These are phyloP conservation scores for Neurospora sp. DNA, from an alignment of 495 filamentous ascomycete genomes.

Conservation along the genomic window DNA sequence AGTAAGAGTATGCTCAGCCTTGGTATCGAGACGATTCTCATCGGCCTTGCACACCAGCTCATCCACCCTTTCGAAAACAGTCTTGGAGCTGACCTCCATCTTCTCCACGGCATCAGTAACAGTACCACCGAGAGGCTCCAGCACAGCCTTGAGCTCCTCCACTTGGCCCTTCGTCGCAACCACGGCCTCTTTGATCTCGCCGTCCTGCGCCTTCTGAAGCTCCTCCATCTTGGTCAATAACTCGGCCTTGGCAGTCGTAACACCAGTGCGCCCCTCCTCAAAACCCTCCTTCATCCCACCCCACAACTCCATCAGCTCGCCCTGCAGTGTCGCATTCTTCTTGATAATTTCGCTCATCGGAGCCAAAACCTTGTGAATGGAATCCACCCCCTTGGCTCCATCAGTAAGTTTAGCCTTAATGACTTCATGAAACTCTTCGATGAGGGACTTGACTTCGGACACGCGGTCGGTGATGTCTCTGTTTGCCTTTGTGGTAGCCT, in stretches of 20 bases:
- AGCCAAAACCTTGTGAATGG: slow-evolving; percentile 49
- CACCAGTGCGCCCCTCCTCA: slow-evolving; percentile 51
- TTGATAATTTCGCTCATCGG: slow-evolving; percentile 49
- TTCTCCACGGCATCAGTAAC: slow-evolving; percentile 78
- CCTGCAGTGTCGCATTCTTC: slow-evolving; percentile 40
- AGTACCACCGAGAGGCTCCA: slow-evolving; percentile 74
- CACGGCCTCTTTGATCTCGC: slow-evolving; percentile 54
- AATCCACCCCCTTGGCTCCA: slow-evolving; percentile 36
- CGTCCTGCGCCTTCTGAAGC: slow-evolving; percentile 52
- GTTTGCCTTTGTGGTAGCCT: slow-evolving; percentile 55
- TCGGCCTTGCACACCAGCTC: slow-evolving; percentile 68
- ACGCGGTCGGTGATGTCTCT: slow-evolving; percentile 40
- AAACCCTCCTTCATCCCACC: slow-evolving; percentile 74
- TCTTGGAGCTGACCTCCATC: slow-evolving; percentile 63
- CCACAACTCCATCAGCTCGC: slow-evolving; percentile 67
- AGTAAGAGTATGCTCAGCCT: slow-evolving; percentile 66
- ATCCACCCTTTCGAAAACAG: slow-evolving; percentile 68
- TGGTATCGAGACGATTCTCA: slow-evolving; percentile 59
- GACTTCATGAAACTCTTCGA: slow-evolving; percentile 40
- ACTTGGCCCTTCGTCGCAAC: slow-evolving; percentile 62
- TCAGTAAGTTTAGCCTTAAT: slow-evolving; percentile 42
- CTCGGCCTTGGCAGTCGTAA: too few relatives aligned
- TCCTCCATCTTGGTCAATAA: slow-evolving; percentile 54
- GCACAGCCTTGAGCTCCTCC: slow-evolving; percentile 73
- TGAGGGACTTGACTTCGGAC: slow-evolving; percentile 37